A percentile compares a stretch with the other conserved stretches of the same genome.
Evolutionary conservation across 2,329 filamentous ascomycete genomes (phyloP).

Genomic region (Beauveria pseudobassiana): DNA sequence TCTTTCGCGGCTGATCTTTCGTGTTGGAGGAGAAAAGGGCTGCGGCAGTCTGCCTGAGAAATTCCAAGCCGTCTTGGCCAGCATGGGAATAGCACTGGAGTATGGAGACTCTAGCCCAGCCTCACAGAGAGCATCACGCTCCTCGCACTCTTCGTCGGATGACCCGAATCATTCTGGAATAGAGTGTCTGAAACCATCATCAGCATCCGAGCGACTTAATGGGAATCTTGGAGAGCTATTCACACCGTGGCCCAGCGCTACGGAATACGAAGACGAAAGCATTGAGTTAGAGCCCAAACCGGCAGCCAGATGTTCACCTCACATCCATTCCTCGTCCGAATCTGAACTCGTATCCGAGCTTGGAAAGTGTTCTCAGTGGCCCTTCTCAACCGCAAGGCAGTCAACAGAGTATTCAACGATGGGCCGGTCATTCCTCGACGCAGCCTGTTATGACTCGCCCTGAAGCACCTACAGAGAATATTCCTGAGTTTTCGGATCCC

Average conservation of each 20-base stretch:
- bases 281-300: not conserved
- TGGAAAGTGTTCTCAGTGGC: no score
- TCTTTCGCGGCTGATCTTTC: constrained; percentile 71
- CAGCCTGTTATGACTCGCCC: not conserved
- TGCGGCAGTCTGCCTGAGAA: constrained; percentile 55
- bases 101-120: constrained; percentile 34
- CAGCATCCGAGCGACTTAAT: not conserved
- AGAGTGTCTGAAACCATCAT: not conserved
- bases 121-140: constrained; percentile 14
- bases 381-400: not conserved
- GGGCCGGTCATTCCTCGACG: not conserved
- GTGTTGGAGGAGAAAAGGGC: constrained; percentile 60
- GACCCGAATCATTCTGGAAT: not conserved
- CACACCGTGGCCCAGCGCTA: not conserved
- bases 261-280: not conserved
- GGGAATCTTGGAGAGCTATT: not conserved
- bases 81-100: constrained; percentile 66
- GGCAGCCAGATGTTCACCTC: not conserved
- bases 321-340: not conserved
- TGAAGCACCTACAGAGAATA: not conserved
- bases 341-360: not conserved
- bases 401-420: not conserved
- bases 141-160: not conserved
- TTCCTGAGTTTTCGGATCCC: not conserved
- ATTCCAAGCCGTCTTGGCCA: constrained; percentile 59